Base-by-base conservation (phyloP, 192 early-diverging fungal genomes). In the Mortierella alpina region DNA sequence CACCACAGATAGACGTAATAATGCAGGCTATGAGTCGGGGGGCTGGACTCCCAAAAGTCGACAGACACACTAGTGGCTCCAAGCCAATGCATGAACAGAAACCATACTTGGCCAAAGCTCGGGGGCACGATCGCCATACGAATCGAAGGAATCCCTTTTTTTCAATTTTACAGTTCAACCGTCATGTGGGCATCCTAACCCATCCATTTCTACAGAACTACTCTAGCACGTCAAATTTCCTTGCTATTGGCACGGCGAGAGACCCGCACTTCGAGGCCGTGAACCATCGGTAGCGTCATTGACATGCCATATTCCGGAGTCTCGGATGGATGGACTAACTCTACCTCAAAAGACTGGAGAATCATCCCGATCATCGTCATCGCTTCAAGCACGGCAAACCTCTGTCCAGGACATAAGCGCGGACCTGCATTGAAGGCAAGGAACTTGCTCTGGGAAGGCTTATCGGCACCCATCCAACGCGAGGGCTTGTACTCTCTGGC, bases 401-500 rank as follows among this genome's bases (percentile, higher is more conserved):
- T 31, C 59, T 61, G 59, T 39, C 59, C 59, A 9, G 41, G 41
- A 10, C 59, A 61, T 9, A 6, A 15, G n/a, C 59, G 59, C 0
- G 59, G 59, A 4, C 44, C 59, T 46, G 17, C 17, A 45, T 18
- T 9, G 18, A 61, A 61, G 41, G 59, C 15, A 18, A 14, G 1
- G 10, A 46, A 61, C 41, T 46, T 61, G 15, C n/a, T 13, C 44
- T 9, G 41, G 44, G 42, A 61, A 10, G 59, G 59, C 44, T 61
- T 61, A 0, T 18, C 59, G 17, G 40, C 44, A 42, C 18, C 18
- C 13, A 61, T 45, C 59, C 59, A 61, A n/a, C 91, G 83, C 44
- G 90, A 87, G 20, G 92, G 92, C 9, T 74, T 65, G 63, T 89
- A 93, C 54, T 86, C 70, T 48, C 60, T 68, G 9, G 90, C 91